These are phyloP conservation scores for Trichophyton simii DNA, from an alignment of 2,329 filamentous ascomycete species.

Conservation along the genomic window DNA sequence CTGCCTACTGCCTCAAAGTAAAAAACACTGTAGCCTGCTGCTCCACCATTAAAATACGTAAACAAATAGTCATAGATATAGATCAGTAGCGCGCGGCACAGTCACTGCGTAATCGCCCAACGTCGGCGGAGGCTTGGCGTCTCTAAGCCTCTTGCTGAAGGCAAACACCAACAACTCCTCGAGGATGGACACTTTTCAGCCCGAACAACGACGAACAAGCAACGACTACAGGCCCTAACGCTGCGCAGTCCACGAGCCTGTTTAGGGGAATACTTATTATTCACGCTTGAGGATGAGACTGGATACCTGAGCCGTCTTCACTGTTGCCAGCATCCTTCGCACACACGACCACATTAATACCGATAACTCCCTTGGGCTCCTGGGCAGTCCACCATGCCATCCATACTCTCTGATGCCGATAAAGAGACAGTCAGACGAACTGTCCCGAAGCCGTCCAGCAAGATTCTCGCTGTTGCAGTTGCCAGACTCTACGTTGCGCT, in stretches of 20 bases:
- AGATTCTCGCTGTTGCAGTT: conserved; percentile 91
- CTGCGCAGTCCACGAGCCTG: not conserved
- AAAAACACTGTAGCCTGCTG: too few species aligned
- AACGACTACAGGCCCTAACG: not conserved
- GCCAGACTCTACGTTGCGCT: conserved; percentile 88
- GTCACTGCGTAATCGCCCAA: not conserved
- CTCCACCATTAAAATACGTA: too few species aligned
- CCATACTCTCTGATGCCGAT: conserved; percentile 77
- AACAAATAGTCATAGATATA: not conserved
- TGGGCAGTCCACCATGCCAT: conserved; percentile 35
- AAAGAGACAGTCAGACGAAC: conserved; percentile 92
- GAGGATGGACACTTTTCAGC: not conserved
- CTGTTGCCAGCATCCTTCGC: not conserved
- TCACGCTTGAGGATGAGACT: not conserved
- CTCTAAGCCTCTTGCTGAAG: not conserved
- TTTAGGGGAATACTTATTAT: not conserved
- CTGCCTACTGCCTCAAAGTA: too few species aligned
- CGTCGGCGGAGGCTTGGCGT: not conserved
- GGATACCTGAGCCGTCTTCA: not conserved
- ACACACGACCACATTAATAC: not conserved
- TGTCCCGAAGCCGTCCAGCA: conserved; percentile 88
- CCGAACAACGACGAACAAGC: not conserved
- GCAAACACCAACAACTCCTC: not conserved
- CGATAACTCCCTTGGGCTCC: not conserved
- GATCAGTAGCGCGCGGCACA: not conserved